phyloP scores from a whole-genome alignment of 75 land plant genomes.

The Selaginella tamariscina region DNA sequence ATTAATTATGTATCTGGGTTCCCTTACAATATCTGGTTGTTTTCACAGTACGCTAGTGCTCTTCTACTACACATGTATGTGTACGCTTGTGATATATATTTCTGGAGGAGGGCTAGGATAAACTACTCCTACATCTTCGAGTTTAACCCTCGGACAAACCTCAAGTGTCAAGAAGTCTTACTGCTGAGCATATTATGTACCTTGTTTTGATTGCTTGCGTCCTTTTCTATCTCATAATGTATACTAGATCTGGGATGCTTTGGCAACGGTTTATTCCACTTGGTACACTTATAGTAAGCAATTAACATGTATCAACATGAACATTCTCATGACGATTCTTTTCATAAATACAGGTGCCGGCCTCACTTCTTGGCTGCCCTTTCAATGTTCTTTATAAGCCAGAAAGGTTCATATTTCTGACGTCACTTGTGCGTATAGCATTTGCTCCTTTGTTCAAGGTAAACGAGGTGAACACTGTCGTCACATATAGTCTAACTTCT shows the following conservation, averaged over 20 bases:
- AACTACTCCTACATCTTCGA: slow-evolving; percentile 37
- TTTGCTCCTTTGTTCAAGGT: slow-evolving; percentile 26
- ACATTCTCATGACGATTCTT: too few species aligned
- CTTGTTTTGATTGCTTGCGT: slow-evolving; percentile 20
- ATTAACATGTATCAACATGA: too few species aligned
- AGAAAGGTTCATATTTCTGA: slow-evolving; percentile 11
- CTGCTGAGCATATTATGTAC: slow-evolving; percentile 26
- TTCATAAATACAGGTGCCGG: background rate
- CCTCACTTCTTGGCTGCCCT: slow-evolving; percentile 13
- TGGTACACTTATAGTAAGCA: background rate
- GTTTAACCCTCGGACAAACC: slow-evolving; percentile 25
- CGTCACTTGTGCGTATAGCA: slow-evolving; percentile 13
- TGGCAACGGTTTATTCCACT: background rate
- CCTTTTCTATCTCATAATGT: slow-evolving; percentile 23
- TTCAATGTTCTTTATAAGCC: slow-evolving; percentile 22
- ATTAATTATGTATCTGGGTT: too few species aligned
- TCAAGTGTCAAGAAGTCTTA: slow-evolving; percentile 25
- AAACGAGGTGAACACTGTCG: background rate
- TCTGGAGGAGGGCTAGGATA: slow-evolving; percentile 31
- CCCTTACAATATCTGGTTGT: too few species aligned
- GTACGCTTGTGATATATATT: slow-evolving; percentile 35
- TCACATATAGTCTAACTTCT: background rate
- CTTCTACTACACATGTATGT: slow-evolving; percentile 34
- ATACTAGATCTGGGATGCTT: background rate
- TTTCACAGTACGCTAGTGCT: slow-evolving; percentile 24